Evolutionary conservation across 164 flowering plant genomes (phyloP), one percentile per base, ranked within the genome.

Genomic region (Chloranthus sessilifolius): DNA sequence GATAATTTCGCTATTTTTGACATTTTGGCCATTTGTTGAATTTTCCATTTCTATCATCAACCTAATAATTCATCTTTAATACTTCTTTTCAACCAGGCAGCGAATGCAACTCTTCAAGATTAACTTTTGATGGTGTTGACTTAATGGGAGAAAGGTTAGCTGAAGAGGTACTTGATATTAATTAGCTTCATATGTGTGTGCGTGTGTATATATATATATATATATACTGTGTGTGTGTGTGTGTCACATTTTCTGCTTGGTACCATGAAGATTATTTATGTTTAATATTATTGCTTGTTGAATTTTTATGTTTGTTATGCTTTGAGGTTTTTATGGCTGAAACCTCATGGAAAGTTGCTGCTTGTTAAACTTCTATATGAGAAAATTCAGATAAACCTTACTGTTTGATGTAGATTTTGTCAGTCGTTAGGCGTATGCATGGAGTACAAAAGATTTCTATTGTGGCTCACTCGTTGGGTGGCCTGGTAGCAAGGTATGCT

Each of bases 101-200:
- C 66, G 78, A 86, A 63, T 70, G 83, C 72, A 90, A 90, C 60
- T 65, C 58, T 28, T 71, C 81, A 26, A 82, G 31, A 55, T 70
- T 82, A 66, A 90, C 98, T 52, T 82, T 87, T 67, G 91, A 90
- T 73, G 98, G 98, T 29, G 98, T 90, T 62, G 95, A 90, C 55
- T 30, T 58, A 56, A 87, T 85, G 91, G 98, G 98, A 21, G 88
- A 87, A 60, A 81, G 98, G 62, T 59, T 90, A 47, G 95, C 95
- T 22, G 76, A 78, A 35, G 98, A 90, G 95, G 95, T 90, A 80
- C 52, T 63, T 50, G 41, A 25, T 15, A 34, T 23, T 17, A 40
- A 39, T 48, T 50, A 45, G 57, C 58, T 51, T 19, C n/a, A n/a
- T n/a, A n/a, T n/a, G n/a, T n/a, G n/a, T n/a, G n/a, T n/a, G n/a